These are phyloP conservation scores for Pseudozyma hubeiensis DNA, from an alignment of 1,284 basidiomycete genomes.

Conservation along the genomic window DNA sequence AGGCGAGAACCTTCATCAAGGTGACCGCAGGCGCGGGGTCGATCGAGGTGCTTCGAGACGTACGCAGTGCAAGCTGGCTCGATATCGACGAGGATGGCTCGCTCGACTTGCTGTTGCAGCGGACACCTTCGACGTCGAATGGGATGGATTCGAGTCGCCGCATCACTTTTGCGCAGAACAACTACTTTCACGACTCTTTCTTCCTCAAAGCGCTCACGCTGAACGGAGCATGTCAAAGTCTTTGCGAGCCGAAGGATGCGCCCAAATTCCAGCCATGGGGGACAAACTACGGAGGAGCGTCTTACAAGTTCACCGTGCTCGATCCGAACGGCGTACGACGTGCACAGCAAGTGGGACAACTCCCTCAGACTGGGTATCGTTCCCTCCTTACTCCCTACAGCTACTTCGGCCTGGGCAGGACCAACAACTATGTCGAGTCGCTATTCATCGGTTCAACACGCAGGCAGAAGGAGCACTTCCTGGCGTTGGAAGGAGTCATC, in stretches of 20 bases:
- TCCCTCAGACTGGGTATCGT: constrained; percentile 91
- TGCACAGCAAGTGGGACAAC: constrained; percentile 91
- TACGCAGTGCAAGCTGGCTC: constrained; percentile 81
- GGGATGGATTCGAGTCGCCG: constrained; percentile 46
- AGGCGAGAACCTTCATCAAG: constrained; percentile 58
- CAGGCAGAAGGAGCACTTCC: constrained; percentile 78
- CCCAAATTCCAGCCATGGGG: constrained; percentile 78
- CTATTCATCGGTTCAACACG: constrained; percentile 66
- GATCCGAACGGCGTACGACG: constrained; percentile 90
- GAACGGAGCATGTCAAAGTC: constrained; percentile 89
- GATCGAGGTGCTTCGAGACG: constrained; percentile 80
- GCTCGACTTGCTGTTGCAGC: constrained; percentile 89
- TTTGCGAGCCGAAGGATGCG: constrained; percentile 72
- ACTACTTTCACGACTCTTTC: constrained; percentile 98
- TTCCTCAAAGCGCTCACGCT: constrained; percentile 93
- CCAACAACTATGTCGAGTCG: constrained; percentile 98
- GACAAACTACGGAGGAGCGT: constrained; percentile 90
- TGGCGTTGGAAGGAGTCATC: constrained; percentile 94
- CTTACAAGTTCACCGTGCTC: constrained; percentile 96
- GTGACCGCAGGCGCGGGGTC: constrained; percentile 76
- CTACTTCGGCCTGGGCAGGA: constrained; percentile 95
- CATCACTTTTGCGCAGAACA: constrained; percentile 91
- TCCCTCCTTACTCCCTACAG: constrained; percentile 89
- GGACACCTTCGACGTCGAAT: constrained; percentile 66
- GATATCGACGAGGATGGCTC: constrained; percentile 98